phyloP scores from a whole-genome alignment of 2,329 filamentous ascomycete species.

The Trichoderma arundinaceum region DNA sequence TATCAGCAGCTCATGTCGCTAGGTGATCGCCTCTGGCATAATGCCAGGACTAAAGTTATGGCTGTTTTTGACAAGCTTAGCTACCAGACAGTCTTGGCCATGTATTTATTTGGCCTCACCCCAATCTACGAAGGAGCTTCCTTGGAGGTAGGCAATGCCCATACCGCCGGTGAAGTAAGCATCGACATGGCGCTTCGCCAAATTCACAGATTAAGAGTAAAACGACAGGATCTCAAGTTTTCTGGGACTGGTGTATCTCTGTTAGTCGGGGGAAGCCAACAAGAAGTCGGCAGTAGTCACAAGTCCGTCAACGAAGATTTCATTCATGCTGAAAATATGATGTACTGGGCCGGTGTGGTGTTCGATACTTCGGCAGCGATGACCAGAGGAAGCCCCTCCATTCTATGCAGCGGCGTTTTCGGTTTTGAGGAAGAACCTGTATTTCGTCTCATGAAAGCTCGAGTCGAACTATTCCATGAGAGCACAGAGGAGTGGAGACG shows the following conservation, averaged over 20 bases:
- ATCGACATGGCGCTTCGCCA: conserved; percentile 20
- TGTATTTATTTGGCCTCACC: conserved; percentile 18
- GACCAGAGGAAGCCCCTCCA: conserved; percentile 10
- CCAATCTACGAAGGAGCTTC: background rate
- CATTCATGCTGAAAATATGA: conserved; percentile 23
- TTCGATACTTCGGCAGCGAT: conserved; percentile 14
- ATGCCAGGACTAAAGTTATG: conserved; percentile 10
- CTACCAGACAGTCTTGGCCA: conserved; percentile 16
- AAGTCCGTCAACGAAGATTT: conserved; percentile 9
- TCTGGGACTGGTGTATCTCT: conserved; percentile 4
- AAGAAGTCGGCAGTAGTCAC: background rate
- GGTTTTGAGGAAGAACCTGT: conserved; percentile 17
- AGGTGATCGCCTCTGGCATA: conserved; percentile 1
- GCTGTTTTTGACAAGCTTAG: conserved; percentile 18
- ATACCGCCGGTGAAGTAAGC: conserved; percentile 10
- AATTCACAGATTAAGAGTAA: conserved; percentile 14
- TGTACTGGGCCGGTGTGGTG: conserved; percentile 20
- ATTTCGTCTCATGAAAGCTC: conserved; percentile 9
- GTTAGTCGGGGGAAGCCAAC: background rate
- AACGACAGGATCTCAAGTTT: conserved; percentile 8
- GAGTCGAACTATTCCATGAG: conserved; percentile 18
- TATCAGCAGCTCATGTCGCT: background rate
- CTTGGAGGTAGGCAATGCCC: background rate
- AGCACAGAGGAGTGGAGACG: conserved; percentile 10
- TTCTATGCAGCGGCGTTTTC: conserved; percentile 16